Evolutionary conservation across 1,284 basidiomycete genomes (phyloP), one percentile per base, ranked within the genome.

Genomic region (Cronartium quercuum): DNA sequence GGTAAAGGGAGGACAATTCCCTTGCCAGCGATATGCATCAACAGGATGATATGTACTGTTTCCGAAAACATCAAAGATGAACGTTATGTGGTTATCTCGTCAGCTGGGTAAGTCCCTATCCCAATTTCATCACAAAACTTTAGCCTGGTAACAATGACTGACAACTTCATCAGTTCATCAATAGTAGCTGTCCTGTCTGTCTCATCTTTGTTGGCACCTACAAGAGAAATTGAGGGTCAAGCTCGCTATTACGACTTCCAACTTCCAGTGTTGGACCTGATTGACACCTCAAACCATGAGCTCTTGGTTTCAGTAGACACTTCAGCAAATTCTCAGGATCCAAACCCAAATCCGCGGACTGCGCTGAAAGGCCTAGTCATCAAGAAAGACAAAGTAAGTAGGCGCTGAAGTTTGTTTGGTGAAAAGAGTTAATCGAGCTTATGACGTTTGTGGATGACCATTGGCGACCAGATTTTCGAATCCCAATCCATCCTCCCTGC

Each of bases 1-100:
- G 10, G 47, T 12, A 18, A 7, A 21, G 69, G 66, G 41, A 37
- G 9, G 18, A 63, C 55, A 37, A 61, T 38, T 6, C 15, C 38
- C 21, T 44, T 66, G 18, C 71, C 55, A 35, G 65, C 47, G 40
- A 74, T 63, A 9, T 74, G 71, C 61, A 64, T 74, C 6, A 74
- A 74, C 34, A 66, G 66, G 24, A 60, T 66, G 37, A 35, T 66
- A 2, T 66, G 55, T 37, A 74, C 71, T 47, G n/a, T 38, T n/a
- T 38, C 44, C 15, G 58, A 40, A 24, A 41, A 57, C 12, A n/a
- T 34, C 18, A 44, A 47, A 13, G 55, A 64, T 9, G 18, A 47
- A 29, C 47, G 64, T 21, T 74, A 42, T 58, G 64, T 74, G n/a
- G 9, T 74, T 3, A 40, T 74, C 12, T 66, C 71, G 21, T 74